A percentile compares a stretch with the other conserved stretches of the same genome.
phyloP scores from a whole-genome alignment of 768 basidiomycete species.

The Lentinula sp. region DNA sequence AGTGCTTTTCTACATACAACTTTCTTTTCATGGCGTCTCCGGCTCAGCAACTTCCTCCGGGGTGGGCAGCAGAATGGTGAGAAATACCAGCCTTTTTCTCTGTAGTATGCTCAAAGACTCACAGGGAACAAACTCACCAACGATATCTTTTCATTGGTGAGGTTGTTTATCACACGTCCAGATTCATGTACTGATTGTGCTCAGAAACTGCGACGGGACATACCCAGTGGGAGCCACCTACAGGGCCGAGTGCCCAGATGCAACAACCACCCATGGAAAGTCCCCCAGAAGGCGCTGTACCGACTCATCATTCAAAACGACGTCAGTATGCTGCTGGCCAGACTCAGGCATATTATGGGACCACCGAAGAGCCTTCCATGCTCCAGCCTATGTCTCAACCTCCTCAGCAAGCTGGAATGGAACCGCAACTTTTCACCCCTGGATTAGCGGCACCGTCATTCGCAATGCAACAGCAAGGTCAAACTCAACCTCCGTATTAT shows the following conservation, averaged over 20 bases:
- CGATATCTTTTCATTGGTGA: slow-evolving; percentile 86
- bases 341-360: slow-evolving; percentile 78
- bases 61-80: slow-evolving; percentile 93
- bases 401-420: slow-evolving; percentile 25
- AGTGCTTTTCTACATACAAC: slow-evolving; percentile 1
- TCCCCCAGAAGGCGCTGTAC: slow-evolving; percentile 38
- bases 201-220: slow-evolving; percentile 79
- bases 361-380: slow-evolving; percentile 30
- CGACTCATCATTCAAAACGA: slow-evolving; percentile 52
- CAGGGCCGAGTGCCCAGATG: slow-evolving; percentile 23
- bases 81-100: slow-evolving; percentile 18
- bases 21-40: slow-evolving; percentile 38
- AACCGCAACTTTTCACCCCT: slow-evolving; percentile 75
- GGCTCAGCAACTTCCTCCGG: slow-evolving; percentile 73
- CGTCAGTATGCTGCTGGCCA: slow-evolving; percentile 94
- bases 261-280: slow-evolving; percentile 25
- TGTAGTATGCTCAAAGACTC: slow-evolving; percentile 10
- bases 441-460: slow-evolving; percentile 67
- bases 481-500: slow-evolving; percentile 28
- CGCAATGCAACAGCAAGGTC: slow-evolving; percentile 47
- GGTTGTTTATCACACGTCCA: slow-evolving; percentile 20
- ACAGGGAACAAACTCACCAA: slow-evolving; percentile 75
- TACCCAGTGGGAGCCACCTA: slow-evolving; percentile 77
- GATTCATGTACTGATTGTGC: slow-evolving; percentile 10
- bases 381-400: slow-evolving; percentile 18